Evolutionary conservation across 2,329 filamentous ascomycete species (phyloP).

Genomic region (Botrytis cinerea): DNA sequence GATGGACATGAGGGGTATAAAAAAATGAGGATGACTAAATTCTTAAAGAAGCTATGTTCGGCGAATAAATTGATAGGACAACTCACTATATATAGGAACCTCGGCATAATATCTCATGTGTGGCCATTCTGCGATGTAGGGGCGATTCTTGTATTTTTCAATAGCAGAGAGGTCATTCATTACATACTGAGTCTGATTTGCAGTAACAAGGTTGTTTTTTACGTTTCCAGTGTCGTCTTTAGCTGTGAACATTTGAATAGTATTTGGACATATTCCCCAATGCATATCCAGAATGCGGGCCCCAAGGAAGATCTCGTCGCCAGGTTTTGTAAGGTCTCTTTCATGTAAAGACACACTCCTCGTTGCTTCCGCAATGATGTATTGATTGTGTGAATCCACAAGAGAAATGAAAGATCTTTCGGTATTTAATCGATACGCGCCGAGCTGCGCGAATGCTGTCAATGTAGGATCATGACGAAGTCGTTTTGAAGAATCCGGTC

Average conservation of each 20-base stretch:
- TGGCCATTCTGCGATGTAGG: constrained; percentile 32
- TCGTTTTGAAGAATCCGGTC: constrained; percentile 16
- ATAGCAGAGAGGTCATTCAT: constrained; percentile 33
- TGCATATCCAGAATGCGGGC: constrained; percentile 26
- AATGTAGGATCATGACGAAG: constrained; percentile 45
- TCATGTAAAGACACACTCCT: constrained; percentile 30
- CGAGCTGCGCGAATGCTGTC: constrained; percentile 50
- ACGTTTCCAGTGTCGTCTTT: constrained; percentile 27
- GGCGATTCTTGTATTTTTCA: constrained; percentile 28
- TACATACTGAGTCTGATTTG: constrained; percentile 28
- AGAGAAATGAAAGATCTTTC: constrained; percentile 50
- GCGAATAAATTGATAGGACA: neutral
- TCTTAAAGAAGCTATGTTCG: neutral
- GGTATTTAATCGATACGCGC: constrained; percentile 48
- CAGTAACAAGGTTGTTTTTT: constrained; percentile 25
- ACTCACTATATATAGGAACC: constrained; percentile 33
- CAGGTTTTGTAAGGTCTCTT: constrained; percentile 15
- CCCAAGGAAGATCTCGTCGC: constrained; percentile 33
- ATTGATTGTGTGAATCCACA: constrained; percentile 33
- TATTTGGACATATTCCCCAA: constrained; percentile 34
- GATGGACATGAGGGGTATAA: too few relatives aligned
- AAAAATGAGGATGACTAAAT: neutral
- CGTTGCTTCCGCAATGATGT: constrained; percentile 35
- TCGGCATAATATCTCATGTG: constrained; percentile 37
- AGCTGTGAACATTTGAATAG: constrained; percentile 32